Base-by-base conservation (phyloP, 2,329 filamentous ascomycete genomes). In the Stylonectria norvegica region DNA sequence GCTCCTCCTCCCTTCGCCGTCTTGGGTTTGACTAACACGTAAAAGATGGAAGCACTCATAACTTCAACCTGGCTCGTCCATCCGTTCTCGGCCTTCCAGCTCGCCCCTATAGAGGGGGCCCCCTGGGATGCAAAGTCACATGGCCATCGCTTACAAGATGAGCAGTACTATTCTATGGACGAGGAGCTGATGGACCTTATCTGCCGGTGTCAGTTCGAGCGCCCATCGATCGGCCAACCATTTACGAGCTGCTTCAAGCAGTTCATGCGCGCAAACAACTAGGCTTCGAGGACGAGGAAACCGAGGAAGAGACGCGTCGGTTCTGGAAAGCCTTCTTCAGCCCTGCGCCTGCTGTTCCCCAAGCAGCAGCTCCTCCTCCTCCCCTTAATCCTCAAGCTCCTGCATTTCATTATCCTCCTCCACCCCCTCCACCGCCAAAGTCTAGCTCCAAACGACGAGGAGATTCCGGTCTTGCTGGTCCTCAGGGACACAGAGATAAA, bases 41-140 rank as follows among this genome's bases (percentile, higher is more conserved):
- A 5, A 5, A 18, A 60, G 58, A 61, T 60, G 56, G 52, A 60
- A 29, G 42, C 53, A 1, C 30, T 52, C n/a, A 50, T 59, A 5
- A 60, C 58, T 5, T 23, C 42, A 5, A 28, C 40, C 4, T 34
- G 38, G 11, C 5, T 32, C 2, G 39, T 25, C 5, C 47, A 52
- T 20, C 54, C 54, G 2, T 48, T 54, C 12, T 31, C 17, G 4
- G 12, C 42, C 10, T 6, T 11, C 2, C 48, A 54, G 17, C 6
- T 28, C 1, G 33, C 27, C 3, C 11, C 23, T 7, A 25, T 6
- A 30, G 14, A 14, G 4, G 27, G 49, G 9, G 31, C 34, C 9
- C 16, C 11, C 5, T 28, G 12, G 8, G 29, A 27, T 5, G 38
- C 38, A 4, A 28, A 37, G 3, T 55, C 56, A 2, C 56, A 61